Percentiles rank a stretch among this genome's conserved stretches.
These are phyloP conservation scores for Aspergillus terreus DNA, from an alignment of 2,329 filamentous ascomycete species.

Conservation along the genomic window DNA sequence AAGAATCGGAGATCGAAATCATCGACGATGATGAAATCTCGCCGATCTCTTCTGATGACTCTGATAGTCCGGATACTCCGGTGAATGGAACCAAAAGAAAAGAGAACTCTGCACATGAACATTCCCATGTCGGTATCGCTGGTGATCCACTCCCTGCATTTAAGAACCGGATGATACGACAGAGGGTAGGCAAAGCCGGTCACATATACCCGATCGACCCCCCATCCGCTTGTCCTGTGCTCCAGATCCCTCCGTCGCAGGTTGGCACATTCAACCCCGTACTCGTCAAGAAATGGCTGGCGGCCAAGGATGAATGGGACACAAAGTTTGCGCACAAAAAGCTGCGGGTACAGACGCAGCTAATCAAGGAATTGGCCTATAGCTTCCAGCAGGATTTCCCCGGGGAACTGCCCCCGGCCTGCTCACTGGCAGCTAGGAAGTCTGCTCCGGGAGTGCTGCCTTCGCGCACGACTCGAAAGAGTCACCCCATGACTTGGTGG, in stretches of 20 bases:
- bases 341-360: conserved; percentile 67
- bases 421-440: conserved; percentile 71
- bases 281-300: conserved; percentile 80
- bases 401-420: conserved; percentile 77
- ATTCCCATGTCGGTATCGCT: conserved; percentile 68
- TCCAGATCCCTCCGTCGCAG: conserved; percentile 61
- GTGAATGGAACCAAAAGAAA: conserved; percentile 6
- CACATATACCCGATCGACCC: conserved; percentile 65
- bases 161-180: conserved; percentile 83
- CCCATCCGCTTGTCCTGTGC: conserved; percentile 60
- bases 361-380: conserved; percentile 66
- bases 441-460: conserved; percentile 29
- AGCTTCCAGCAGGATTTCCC: conserved; percentile 67
- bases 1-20: conserved; percentile 76
- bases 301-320: conserved; percentile 70
- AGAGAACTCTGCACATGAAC: conserved; percentile 17
- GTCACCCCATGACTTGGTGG: conserved; percentile 78
- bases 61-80: conserved; percentile 14
- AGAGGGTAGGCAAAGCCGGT: conserved; percentile 77
- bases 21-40: conserved; percentile 74
- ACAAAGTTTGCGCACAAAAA: conserved; percentile 66
- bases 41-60: conserved; percentile 60
- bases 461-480: conserved; percentile 46
- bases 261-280: conserved; percentile 77
- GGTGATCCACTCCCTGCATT: conserved; percentile 81